phyloP scores from a whole-genome alignment of 164 flowering plant species.

The Vitis amurensis region DNA sequence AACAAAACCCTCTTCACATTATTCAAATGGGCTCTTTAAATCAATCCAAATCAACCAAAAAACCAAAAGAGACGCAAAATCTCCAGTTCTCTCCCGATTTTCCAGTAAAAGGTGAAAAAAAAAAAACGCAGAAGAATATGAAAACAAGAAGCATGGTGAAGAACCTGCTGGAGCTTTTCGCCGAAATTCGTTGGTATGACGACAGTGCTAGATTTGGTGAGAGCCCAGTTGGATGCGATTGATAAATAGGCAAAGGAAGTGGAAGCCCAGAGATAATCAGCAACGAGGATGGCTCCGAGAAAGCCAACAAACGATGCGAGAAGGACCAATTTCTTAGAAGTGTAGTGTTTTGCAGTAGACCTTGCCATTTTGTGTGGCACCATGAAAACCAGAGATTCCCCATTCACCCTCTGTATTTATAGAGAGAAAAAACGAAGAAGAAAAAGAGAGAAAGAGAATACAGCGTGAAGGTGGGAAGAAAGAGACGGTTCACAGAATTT shows the following conservation, averaged over 20 bases:
- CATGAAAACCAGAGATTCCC: background rate
- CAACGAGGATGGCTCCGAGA: conserved; percentile 38
- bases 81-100: too few relatives aligned
- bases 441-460: conserved; percentile 4
- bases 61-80: too few relatives aligned
- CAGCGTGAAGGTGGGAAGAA: background rate
- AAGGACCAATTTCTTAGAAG: conserved; percentile 16
- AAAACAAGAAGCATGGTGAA: too few relatives aligned
- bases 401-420: background rate
- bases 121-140: background rate
- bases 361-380: conserved; percentile 22
- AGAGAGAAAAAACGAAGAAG: background rate
- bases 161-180: conserved; percentile 7
- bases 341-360: conserved; percentile 19
- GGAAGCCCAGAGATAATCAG: conserved; percentile 52
- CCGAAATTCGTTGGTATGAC: conserved; percentile 6
- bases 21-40: too few relatives aligned
- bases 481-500: background rate
- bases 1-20: too few relatives aligned
- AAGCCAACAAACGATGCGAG: conserved; percentile 28
- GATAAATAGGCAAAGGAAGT: conserved; percentile 18
- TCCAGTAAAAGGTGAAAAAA: background rate
- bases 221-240: conserved; percentile 21
- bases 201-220: conserved; percentile 6
- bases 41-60: too few relatives aligned